Base-by-base conservation (phyloP, 768 basidiomycete genomes). In the Pleurotus pulmonarius region DNA sequence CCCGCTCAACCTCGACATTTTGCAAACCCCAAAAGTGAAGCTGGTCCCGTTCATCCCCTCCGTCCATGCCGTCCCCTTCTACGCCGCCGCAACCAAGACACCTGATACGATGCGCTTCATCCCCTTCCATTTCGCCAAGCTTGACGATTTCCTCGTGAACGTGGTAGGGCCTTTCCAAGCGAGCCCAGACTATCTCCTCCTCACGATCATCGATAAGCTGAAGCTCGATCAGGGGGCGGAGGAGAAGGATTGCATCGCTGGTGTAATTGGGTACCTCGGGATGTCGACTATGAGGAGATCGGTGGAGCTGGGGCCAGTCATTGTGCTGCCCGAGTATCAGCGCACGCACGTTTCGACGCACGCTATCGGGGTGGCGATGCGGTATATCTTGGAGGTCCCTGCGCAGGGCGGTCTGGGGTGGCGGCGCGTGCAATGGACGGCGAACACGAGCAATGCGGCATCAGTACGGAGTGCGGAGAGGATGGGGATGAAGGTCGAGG, bases 201-300 rank as follows among this genome's bases (percentile, higher is more conserved):
- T 78, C 59, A 74, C 72, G 47, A 74, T 83, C 55, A 73, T 81
- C 61, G 80, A 83, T 62, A 77, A 77, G 56, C 73, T 75, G 0
- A 71, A 71, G 24, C 55, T 68, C 7, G 25, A 61, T n/a, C 49
- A 40, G 15, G 59, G 61, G 49, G 55, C 54, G 15, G 54, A 64
- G 8, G 58, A 63, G 20, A 56, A 60, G 2, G 65, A 65, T 4
- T 63, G 63, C 20, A 63, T 85, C n/a, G 83, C 82, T 13, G 83
- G 82, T 1, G 65, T 77, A 22, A 78, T 83, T 3, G 82, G 78
- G 0, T 69, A 78, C 56, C 59, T 45, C 7, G 43, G 54, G 41
- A 46, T 55, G 41, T 55, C 54, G 16, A 15, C 1, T 7, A 9
- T 26, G 43, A 55, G 24, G 22, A 25, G 41, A 25, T 20, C 54